These are phyloP conservation scores for Ceratocystiopsis brevicomis DNA, from an alignment of 2,329 filamentous ascomycete species.

Conservation along the genomic window DNA sequence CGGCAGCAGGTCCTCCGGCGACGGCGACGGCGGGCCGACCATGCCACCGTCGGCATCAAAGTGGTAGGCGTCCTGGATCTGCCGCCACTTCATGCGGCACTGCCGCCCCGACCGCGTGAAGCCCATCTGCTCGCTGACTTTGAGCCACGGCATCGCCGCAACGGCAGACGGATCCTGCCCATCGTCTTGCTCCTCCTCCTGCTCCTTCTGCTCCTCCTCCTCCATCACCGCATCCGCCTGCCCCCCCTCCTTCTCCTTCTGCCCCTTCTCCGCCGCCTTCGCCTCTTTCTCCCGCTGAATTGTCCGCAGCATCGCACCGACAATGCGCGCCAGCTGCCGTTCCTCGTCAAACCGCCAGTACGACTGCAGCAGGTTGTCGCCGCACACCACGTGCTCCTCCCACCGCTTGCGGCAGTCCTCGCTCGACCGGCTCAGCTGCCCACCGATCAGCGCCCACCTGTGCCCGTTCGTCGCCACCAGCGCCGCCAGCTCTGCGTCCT, in stretches of 20 bases:
- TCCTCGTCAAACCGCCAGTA: conserved; percentile 46
- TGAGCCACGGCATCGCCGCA: conserved; percentile 45
- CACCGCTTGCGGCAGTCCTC: conserved; percentile 53
- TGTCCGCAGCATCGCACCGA: conserved; percentile 31
- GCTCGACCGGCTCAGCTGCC: conserved; percentile 42
- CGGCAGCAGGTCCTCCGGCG: neutral
- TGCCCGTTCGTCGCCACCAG: conserved; percentile 28
- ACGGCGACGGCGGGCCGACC: conserved; percentile 3
- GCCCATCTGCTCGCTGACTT: conserved; percentile 43
- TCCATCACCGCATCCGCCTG: conserved; percentile 46
- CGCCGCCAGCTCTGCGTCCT: conserved; percentile 33
- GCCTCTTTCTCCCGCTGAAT: conserved; percentile 23
- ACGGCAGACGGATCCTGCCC: conserved; percentile 16
- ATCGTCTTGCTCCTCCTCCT: neutral
- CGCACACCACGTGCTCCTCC: conserved; percentile 45
- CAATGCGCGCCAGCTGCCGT: conserved; percentile 27
- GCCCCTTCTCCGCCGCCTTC: conserved; percentile 5
- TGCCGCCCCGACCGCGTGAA: conserved; percentile 45
- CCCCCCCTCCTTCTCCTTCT: conserved; percentile 17
- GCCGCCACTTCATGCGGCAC: conserved; percentile 48
- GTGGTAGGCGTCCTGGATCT: conserved; percentile 8
- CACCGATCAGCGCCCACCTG: conserved; percentile 43
- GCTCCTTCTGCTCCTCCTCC: conserved; percentile 30
- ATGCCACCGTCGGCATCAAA: conserved; percentile 4
- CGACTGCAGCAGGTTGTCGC: conserved; percentile 29